These are phyloP conservation scores for Phytophthora idaei DNA, from an alignment of 352 stramenopile species.

Conservation along the genomic window DNA sequence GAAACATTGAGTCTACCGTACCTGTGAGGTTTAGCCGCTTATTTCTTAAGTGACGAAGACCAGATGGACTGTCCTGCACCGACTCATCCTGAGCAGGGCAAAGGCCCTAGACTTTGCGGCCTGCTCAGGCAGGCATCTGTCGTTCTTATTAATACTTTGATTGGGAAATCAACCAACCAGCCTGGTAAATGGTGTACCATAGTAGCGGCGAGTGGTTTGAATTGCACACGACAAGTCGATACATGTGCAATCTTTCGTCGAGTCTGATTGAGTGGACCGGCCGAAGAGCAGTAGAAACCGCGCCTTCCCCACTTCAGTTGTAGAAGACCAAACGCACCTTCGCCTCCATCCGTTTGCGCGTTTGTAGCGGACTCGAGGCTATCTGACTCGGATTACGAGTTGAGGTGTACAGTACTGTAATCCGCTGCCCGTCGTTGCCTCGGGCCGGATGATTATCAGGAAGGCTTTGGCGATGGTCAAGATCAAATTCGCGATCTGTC, in stretches of 20 bases:
- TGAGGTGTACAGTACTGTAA: conserved; percentile 1
- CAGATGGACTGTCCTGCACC: conserved; percentile 6
- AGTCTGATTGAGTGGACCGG: conserved; percentile 15
- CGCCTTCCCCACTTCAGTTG: too few relatives aligned
- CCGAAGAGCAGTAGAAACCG: neutral
- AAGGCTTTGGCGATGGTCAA: conserved; percentile 17
- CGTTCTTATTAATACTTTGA: too few relatives aligned
- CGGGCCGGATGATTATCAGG: conserved; percentile 7
- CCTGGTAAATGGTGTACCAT: too few relatives aligned
- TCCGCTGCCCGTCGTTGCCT: neutral
- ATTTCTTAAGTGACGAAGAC: conserved; percentile 8
- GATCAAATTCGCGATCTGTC: conserved; percentile 19
- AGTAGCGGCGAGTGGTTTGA: neutral
- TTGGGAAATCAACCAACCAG: too few relatives aligned
- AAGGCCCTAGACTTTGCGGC: neutral
- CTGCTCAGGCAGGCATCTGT: neutral
- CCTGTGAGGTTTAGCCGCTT: neutral
- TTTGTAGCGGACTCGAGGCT: neutral
- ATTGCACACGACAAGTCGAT: conserved; percentile 16
- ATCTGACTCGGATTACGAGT: neutral
- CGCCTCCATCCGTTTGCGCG: neutral
- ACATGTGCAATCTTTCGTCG: conserved; percentile 18
- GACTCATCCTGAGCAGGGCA: conserved; percentile 14
- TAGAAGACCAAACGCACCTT: neutral
- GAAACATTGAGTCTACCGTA: neutral